A percentile compares a stretch with the other conserved stretches of the same genome.
phyloP scores from a whole-genome alignment of 164 flowering plant species.

The Sextonia rubra region DNA sequence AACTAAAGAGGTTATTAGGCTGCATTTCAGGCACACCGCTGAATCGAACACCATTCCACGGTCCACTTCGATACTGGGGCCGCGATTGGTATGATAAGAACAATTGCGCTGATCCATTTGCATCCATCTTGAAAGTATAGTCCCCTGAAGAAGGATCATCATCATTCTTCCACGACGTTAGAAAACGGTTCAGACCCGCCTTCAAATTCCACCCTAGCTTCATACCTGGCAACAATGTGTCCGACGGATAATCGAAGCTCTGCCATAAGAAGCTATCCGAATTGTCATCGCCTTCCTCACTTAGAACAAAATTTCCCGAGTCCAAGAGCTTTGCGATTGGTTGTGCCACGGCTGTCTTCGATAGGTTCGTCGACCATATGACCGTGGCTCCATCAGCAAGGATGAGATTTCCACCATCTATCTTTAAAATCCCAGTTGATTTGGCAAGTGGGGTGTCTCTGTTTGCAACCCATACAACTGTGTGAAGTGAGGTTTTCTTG shows the following conservation, averaged over 20 bases:
- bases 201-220: constrained; percentile 18
- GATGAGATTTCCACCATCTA: constrained; percentile 21
- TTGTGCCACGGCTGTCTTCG: neutral
- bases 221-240: constrained; percentile 21
- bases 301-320: constrained; percentile 22
- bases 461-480: constrained; percentile 46
- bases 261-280: constrained; percentile 18
- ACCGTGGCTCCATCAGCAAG: constrained; percentile 12
- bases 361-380: constrained; percentile 21
- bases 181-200: constrained; percentile 12
- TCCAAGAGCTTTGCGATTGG: constrained; percentile 18
- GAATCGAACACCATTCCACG: constrained; percentile 48
- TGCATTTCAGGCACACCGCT: constrained; percentile 19
- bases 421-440: constrained; percentile 3
- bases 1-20: constrained; percentile 10
- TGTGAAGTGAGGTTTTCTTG: constrained; percentile 1
- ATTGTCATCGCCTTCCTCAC: constrained; percentile 1
- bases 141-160: constrained; percentile 30
- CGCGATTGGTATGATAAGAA: constrained; percentile 6
- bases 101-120: constrained; percentile 21
- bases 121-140: constrained; percentile 17
- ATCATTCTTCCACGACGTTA: constrained; percentile 32
- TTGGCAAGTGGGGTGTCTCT: constrained; percentile 27
- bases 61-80: constrained; percentile 25
- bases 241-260: constrained; percentile 25